Evolutionary conservation across 139 green algal genomes (phyloP).

Genomic region (Trebouxia sp.): DNA sequence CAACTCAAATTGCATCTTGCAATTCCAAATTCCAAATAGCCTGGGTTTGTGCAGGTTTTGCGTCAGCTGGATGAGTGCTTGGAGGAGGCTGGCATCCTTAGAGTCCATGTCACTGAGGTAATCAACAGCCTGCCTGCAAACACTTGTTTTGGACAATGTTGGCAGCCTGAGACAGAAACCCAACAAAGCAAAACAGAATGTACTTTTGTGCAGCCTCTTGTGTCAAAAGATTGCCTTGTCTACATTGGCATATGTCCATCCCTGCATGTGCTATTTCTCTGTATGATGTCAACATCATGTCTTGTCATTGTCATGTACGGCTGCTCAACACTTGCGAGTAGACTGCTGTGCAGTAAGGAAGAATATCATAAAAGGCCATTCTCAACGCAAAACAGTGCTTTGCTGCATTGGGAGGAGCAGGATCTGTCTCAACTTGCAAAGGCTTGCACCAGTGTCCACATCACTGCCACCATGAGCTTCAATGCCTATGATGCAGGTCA

Average conservation of each 20-base stretch:
- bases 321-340: too few species aligned
- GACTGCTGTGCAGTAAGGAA: too few species aligned
- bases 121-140: neutral
- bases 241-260: neutral
- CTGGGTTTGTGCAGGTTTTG: neutral
- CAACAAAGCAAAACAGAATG: too few species aligned
- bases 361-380: too few species aligned
- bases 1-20: neutral
- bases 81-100: neutral
- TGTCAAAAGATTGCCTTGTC: neutral
- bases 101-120: slow-evolving; percentile 12
- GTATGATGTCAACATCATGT: too few species aligned
- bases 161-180: neutral
- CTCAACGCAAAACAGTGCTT: too few species aligned
- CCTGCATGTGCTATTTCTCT: too few species aligned
- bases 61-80: slow-evolving; percentile 9
- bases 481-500: neutral
- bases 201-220: neutral
- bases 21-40: too few species aligned
- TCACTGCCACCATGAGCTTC: neutral
- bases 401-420: too few species aligned
- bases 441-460: neutral
- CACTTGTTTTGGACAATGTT: neutral
- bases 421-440: neutral
- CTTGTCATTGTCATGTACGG: too few species aligned